Evolutionary conservation across 345 rosid species (phyloP).

Genomic region (Pistacia integerrima): DNA sequence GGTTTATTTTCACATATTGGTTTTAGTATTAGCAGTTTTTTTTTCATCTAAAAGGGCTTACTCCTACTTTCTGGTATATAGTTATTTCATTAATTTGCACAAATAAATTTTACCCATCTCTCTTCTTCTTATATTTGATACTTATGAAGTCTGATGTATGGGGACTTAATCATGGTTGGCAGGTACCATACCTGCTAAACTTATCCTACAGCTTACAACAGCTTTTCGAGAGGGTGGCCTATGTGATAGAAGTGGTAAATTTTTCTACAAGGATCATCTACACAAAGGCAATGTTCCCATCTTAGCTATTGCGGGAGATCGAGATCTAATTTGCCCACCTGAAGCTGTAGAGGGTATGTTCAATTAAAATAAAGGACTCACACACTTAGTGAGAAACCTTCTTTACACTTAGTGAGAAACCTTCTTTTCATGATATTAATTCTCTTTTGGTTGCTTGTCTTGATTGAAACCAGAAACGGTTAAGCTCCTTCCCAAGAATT

Average conservation of each 20-base stretch:
- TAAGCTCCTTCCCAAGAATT: constrained; percentile 53
- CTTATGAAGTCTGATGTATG: neutral
- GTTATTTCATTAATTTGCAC: neutral
- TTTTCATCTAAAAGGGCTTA: neutral
- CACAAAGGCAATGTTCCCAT: constrained; percentile 61
- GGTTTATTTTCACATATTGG: neutral
- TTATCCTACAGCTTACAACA: constrained; percentile 86
- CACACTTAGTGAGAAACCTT: neutral
- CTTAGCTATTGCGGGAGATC: constrained; percentile 91
- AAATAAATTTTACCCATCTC: too few relatives aligned
- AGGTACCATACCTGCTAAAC: constrained; percentile 95
- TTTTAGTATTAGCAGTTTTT: neutral
- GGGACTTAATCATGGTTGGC: constrained; percentile 21
- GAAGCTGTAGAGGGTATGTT: constrained; percentile 82
- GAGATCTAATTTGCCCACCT: constrained; percentile 91
- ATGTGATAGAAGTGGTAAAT: constrained; percentile 73
- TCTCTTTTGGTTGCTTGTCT: constrained; percentile 4
- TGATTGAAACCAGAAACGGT: constrained; percentile 50
- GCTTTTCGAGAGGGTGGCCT: constrained; percentile 87
- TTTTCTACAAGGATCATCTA: constrained; percentile 75
- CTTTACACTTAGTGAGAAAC: neutral
- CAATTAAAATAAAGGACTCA: neutral
- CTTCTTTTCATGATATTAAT: constrained; percentile 10
- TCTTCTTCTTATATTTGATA: neutral
- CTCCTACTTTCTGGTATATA: too few relatives aligned